Base-by-base conservation (phyloP, 192 early-diverging fungal species). In the Coemansia sp. region DNA sequence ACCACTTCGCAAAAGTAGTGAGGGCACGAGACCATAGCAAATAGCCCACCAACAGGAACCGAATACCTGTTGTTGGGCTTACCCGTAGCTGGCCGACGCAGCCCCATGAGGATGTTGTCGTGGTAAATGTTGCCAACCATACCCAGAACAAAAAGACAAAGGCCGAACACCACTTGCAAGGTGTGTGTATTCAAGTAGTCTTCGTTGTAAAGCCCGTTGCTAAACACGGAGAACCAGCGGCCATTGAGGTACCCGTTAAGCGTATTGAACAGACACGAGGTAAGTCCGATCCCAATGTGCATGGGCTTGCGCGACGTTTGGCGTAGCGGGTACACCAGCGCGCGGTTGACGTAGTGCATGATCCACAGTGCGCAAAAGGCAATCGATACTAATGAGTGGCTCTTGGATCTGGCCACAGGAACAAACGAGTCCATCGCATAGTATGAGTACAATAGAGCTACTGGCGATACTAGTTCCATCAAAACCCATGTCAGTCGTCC, bases 241-340 rank as follows among this genome's bases (percentile, higher is more conserved):
- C 78, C 83, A 61, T 80, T 81, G 38, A 78, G 61, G 37, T 75
- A 84, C 15, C 75, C 83, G 62, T 84, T 84, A 16, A 84, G 13
- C 3, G 58, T 9, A 43, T 84, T 84, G 67, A 84, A 84, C 9
- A 69, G 1, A 10, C 67, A 49, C 5, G 78, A 78, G 4, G 58
- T 47, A 3, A 84, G 64, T 60, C 77, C 68, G 9, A 81, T 77
- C 3, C 70, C 71, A 37, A 72, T 1, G 38, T 73, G 71, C 83
- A 84, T 80, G n/a, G 72, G 78, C 22, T 75, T 75, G 18, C 83
- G 74, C 2, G 65, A 70, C 11, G 66, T 56, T 53, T 71, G 71
- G 11, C 75, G 64, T 27, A 76, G 64, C 52, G 83, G 83, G 30
- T 84, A 84, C 7, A 81, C 38, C 7, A 76, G 34, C 4, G 73